Percentiles rank a stretch among this genome's conserved stretches.
These are phyloP conservation scores for Protomyces pachydermus DNA, from an alignment of 1,139 yeast species.

Conservation along the genomic window DNA sequence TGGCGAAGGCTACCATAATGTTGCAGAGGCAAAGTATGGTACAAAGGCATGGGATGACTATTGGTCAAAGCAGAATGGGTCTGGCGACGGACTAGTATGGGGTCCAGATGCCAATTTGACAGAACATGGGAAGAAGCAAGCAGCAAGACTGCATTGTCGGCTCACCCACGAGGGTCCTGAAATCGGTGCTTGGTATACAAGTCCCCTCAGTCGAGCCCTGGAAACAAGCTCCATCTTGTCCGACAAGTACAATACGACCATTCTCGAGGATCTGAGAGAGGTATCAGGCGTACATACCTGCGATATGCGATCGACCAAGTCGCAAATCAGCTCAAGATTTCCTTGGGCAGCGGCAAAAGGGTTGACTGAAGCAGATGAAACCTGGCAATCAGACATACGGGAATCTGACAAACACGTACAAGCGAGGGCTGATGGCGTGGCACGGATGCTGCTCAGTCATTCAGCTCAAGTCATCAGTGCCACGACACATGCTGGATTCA, in stretches of 20 bases:
- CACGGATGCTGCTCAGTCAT: conserved; percentile 43
- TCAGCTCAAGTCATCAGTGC: conserved; percentile 2
- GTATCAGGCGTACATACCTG: conserved; percentile 65
- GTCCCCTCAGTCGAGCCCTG: conserved; percentile 33
- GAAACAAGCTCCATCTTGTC: background rate
- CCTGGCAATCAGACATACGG: conserved; percentile 44
- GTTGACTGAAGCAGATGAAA: conserved; percentile 49
- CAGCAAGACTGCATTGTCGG: conserved; percentile 45
- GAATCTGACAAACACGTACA: conserved; percentile 51
- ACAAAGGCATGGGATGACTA: conserved; percentile 37
- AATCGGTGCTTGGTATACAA: conserved; percentile 27
- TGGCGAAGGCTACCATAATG: conserved; percentile 73
- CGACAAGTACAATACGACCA: conserved; percentile 38
- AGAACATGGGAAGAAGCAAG: conserved; percentile 53
- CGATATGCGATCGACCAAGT: conserved; percentile 52
- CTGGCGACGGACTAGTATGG: conserved; percentile 55
- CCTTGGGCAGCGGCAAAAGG: conserved; percentile 42
- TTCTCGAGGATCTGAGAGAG: conserved; percentile 50
- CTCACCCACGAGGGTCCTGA: conserved; percentile 45
- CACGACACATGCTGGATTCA: conserved; percentile 23
- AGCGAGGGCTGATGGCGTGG: conserved; percentile 49
- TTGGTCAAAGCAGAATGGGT: conserved; percentile 53
- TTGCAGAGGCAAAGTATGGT: conserved; percentile 56
- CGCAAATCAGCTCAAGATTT: conserved; percentile 43
- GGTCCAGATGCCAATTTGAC: conserved; percentile 69